Base-by-base conservation (phyloP, 2,329 filamentous ascomycete species). In the Cladosporium colombiae region DNA sequence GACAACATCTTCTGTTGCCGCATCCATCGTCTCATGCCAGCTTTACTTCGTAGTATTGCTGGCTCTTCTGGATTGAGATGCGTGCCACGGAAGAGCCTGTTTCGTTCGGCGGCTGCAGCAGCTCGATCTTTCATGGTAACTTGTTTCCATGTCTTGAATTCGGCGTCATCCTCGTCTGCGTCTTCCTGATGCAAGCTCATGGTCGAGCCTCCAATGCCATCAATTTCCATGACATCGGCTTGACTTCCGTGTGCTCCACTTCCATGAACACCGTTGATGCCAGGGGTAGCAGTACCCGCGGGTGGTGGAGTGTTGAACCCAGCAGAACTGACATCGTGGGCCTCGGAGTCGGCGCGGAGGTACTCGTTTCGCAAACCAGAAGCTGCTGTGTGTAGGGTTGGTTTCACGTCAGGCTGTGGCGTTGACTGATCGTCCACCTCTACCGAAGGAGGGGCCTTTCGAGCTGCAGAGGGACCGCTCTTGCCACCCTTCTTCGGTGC, bases 81-180 rank as follows among this genome's bases (percentile, higher is more conserved):
- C 72, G 93, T 89, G 60, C 90, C 91, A 68, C 90, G 90, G 80
- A 99, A 97, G 16, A 99, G 85, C 46, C 91, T 87, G 77, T 93
- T 89, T 35, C 95, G 87, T 75, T 97, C 92, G 69, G 93, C 92
- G 66, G 95, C 91, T 62, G 94, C 88, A 27, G 90, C 82, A 4
- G 95, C 95, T 68, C 95, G 89, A 74, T 97, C 93, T 76, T 95
- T 97, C 80, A 98, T 98, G 1, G 95, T 99, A 49, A 97, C 92
- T 78, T 98, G 94, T 81, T 98, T 99, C 95, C 96, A 99, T 40
- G 95, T 91, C 77, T 96, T 96, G 80, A 95, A 97, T 75, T 97
- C 94, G 1, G 86, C 81, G 66, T 98, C 93, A 72, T 98, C 93
- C 71, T 96, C 88, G 70, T 92, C 92, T 14, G 86, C 85, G 71